Base-by-base conservation (phyloP, 441 rosid genomes). In the Flueggea neowawraea region DNA sequence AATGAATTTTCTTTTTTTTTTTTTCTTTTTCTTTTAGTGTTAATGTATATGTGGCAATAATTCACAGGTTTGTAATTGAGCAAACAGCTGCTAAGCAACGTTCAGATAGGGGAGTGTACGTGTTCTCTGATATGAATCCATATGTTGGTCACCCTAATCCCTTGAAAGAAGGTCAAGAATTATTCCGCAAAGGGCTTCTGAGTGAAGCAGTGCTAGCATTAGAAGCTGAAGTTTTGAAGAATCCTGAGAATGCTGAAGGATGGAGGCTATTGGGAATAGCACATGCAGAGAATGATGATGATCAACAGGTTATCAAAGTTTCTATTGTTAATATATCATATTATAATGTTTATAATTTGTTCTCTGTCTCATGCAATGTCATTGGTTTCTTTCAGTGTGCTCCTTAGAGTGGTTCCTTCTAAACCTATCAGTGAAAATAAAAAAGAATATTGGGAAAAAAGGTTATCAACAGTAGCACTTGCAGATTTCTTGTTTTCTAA, bases 211-310 rank as follows among this genome's bases (percentile, higher is more conserved):
- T 88, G 63, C 99, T 95, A 72, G 99, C 99, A 69, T 76, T 95
- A 73, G 99, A 95, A 81, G 99, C 98, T 67, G 98, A 95, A 88
- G 99, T 95, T 60, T 66, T 95, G 80, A 91, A 95, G 84, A 90
- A 84, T 72, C 89, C 99, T 54, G 93, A 95, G 8, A 95, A 95
- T 83, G 82, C 99, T 63, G 99, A 95, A 87, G 97, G 96, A 65
- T 95, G 99, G 99, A 91, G 99, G 73, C 80, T 95, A 73, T 93
- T 95, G 69, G 99, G 98, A 73, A 91, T 95, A 78, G 84, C 99
- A 58, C 89, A 95, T 72, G 99, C 99, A 14, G 99, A 95, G 75
- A 91, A 95, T 69, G 99, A 95, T 77, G 99, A 95, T 68, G 99
- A 95, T 78, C 98, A 91, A 75, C 99, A 95, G 95, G 99, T 91